Evolutionary conservation across 2,329 filamentous ascomycete genomes (phyloP).

Genomic region (Pseudomassariella vexata): DNA sequence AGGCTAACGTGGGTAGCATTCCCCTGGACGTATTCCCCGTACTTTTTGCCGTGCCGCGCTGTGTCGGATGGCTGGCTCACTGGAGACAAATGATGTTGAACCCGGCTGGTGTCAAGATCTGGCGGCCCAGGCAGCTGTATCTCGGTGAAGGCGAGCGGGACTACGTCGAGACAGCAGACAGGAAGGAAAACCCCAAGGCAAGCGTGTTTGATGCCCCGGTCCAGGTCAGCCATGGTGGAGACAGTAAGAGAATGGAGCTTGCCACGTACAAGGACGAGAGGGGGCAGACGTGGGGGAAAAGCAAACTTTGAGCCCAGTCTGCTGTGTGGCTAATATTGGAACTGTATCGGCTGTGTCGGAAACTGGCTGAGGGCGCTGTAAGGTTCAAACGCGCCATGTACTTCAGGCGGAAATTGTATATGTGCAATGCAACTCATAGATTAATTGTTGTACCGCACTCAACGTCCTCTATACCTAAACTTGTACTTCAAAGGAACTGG

Average conservation of each 20-base stretch:
- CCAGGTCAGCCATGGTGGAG: constrained; percentile 31
- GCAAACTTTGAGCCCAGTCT: constrained; percentile 16
- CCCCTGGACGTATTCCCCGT: constrained; percentile 47
- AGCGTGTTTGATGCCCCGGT: constrained; percentile 29
- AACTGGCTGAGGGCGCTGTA: too few relatives aligned
- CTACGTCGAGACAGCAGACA: constrained; percentile 32
- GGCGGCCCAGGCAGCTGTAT: constrained; percentile 43
- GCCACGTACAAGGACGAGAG: constrained; percentile 33
- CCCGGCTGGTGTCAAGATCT: constrained; percentile 42
- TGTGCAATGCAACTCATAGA: too few relatives aligned
- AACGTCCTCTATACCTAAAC: too few relatives aligned
- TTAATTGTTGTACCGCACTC: too few relatives aligned
- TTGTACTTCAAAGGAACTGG: too few relatives aligned
- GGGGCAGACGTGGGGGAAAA: constrained; percentile 22
- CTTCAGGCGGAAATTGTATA: too few relatives aligned
- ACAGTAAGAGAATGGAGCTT: constrained; percentile 34
- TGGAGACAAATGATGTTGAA: constrained; percentile 46
- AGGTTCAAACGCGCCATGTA: too few relatives aligned
- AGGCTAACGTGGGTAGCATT: too few relatives aligned
- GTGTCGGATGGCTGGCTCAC: constrained; percentile 46
- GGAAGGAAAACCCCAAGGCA: constrained; percentile 24
- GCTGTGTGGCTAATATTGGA: too few relatives aligned
- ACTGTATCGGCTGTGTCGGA: too few relatives aligned
- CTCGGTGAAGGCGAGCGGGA: constrained; percentile 36
- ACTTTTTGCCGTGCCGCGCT: constrained; percentile 43